Base-by-base conservation (phyloP, 1,139 yeast species). In the Arxiozyma slooffiae region DNA sequence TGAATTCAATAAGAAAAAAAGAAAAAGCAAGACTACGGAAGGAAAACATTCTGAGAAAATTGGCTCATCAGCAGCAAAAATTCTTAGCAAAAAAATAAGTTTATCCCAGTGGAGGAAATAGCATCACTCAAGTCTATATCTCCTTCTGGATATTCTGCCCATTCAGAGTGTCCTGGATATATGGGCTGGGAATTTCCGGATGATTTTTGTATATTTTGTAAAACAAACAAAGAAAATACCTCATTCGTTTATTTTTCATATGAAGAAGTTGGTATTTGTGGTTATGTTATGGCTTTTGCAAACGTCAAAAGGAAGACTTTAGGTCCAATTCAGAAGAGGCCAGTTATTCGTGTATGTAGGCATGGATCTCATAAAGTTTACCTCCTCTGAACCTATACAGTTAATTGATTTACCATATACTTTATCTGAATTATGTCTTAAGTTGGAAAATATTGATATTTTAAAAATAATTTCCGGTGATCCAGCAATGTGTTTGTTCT, bases 401-500 rank as follows among this genome's bases (percentile, higher is more conserved):
- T 69, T 86, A 47, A 70, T 81, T 24, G 74, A 76, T 45, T 69
- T 87, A 30, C 95, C 95, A 0, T 68, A 72, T n/a, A 72, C 86
- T 48, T 66, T 86, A 48, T 95, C 88, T 57, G 75, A 73, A 44
- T 82, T 90, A 59, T 86, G 83, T 69, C 48, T 38, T 1, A 18
- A 38, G n/a, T 11, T 41, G 11, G 46, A 53, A 21, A 76, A 48
- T 1, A 51, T 51, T 44, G 55, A 56, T 26, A 39, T 48, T 17
- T 52, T 53, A 20, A 53, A 54, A 40, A 49, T 57, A 3, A 41
- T 56, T 8, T 53, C 51, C 76, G 37, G 77, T 36, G 96, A 89
- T 57, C 95, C 96, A 0, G 96, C 96, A 0, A 72, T 92, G 14
- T 92, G 98, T 61, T 69, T 92, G 50, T 83, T 84, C 57, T 92